Percentiles rank a stretch among this genome's conserved stretches.
These are phyloP conservation scores for Erucastrum elatum DNA, from an alignment of 345 rosid species.

Conservation along the genomic window DNA sequence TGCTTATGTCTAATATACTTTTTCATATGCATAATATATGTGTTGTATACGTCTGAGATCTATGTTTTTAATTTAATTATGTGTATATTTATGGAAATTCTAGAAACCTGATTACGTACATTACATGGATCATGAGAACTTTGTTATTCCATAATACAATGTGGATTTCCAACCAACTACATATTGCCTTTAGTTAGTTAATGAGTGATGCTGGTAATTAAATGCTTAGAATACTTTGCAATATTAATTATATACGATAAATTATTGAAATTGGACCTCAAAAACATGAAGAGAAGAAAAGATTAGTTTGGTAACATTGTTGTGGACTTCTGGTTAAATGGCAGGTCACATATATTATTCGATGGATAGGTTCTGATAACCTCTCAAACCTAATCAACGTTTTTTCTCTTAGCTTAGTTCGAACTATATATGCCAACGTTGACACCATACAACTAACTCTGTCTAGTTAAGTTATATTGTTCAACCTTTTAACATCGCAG, in stretches of 20 bases:
- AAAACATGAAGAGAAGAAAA: slow-evolving; percentile 2
- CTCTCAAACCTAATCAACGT: slow-evolving; percentile 36
- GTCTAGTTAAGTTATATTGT: neutral
- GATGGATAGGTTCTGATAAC: slow-evolving; percentile 36
- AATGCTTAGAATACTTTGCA: neutral
- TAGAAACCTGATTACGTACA: slow-evolving; percentile 4
- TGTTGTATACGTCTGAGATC: neutral
- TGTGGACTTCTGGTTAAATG: slow-evolving; percentile 38
- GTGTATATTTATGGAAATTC: neutral
- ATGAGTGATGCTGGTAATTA: slow-evolving; percentile 7
- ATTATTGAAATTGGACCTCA: neutral
- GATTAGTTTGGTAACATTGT: slow-evolving; percentile 32
- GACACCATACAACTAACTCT: slow-evolving; percentile 23
- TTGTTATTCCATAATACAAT: neutral
- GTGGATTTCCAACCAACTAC: slow-evolving; percentile 17
- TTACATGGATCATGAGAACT: neutral
- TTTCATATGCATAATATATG: neutral
- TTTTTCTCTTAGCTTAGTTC: slow-evolving; percentile 20
- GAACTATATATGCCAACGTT: slow-evolving; percentile 19
- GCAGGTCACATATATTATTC: slow-evolving; percentile 22
- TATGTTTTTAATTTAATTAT: neutral
- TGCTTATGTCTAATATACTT: neutral
- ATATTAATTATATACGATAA: neutral
- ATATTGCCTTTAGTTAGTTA: neutral
- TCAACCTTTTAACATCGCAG: neutral